Evolutionary conservation across 73 alveolate species (phyloP).

Genomic region (Uronychia setigera): DNA sequence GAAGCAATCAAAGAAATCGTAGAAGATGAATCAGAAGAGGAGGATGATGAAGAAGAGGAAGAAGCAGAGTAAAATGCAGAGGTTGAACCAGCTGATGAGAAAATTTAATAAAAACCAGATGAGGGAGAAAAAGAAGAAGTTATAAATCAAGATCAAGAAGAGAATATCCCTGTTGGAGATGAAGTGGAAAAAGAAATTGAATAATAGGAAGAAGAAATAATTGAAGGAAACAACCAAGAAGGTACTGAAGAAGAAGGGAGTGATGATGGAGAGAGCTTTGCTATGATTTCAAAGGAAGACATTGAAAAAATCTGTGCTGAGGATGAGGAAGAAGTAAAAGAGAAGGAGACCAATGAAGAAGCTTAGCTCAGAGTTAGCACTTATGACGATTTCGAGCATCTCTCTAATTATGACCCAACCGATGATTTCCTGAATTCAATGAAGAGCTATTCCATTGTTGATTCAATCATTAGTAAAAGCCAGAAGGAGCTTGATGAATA

Average conservation of each 20-base stretch:
- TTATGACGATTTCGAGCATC: slow-evolving; percentile 37
- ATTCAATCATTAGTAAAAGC: background rate
- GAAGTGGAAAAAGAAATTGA: background rate
- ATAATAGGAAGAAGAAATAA: background rate
- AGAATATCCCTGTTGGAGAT: background rate
- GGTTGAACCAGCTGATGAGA: background rate
- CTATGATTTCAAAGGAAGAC: background rate
- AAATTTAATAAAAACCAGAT: background rate
- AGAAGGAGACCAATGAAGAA: background rate
- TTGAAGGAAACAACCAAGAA: background rate
- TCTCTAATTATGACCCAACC: slow-evolving; percentile 59
- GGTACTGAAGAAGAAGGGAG: background rate
- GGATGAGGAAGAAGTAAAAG: background rate
- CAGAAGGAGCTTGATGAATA: background rate
- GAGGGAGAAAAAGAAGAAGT: background rate
- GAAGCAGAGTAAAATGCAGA: slow-evolving; percentile 2
- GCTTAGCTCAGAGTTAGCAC: background rate
- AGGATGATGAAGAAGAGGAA: slow-evolving; percentile 37
- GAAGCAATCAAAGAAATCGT: slow-evolving; percentile 36
- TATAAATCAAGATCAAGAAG: slow-evolving; percentile 2
- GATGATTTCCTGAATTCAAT: slow-evolving; percentile 44
- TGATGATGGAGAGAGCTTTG: background rate
- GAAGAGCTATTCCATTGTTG: slow-evolving; percentile 9
- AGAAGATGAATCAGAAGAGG: slow-evolving; percentile 21
- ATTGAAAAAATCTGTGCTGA: slow-evolving; percentile 11